Evolutionary conservation across 345 rosid species (phyloP), one percentile per base, ranked within the genome.

Genomic region (Bretschneidera sinensis): DNA sequence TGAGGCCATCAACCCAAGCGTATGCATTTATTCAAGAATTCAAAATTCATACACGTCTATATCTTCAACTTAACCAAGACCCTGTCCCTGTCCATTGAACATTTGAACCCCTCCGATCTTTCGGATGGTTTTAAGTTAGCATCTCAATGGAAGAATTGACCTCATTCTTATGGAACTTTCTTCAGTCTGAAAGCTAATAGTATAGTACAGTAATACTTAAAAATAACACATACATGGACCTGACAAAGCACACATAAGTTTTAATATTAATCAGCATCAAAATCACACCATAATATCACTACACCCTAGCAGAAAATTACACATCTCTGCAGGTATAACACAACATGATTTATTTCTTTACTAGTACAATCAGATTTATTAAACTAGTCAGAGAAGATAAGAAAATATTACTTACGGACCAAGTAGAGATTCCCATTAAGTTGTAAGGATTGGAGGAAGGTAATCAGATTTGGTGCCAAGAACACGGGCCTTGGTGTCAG

Each of bases 361-460:
- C 47, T 66, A 47, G 39, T 2, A 43, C 21, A 60, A 52, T 48
- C 49, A 34, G 23, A 39, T 11, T 39, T 5, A 45, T 39, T 6
- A 45, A 14, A 18, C 55, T n/a, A 39, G 48, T 20, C 2, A 4
- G 34, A 8, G 18, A 7, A 60, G 55, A 33, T 17, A 35, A 50
- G 39, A 24, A 50, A 49, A 54, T 70, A 67, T 61, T 77, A 74
- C 0, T 39, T 53, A 19, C 6, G 48, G 19, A 34, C 18, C 19
- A 22, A 24, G 15, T 7, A 28, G 21, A 24, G 61, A 14, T 24
- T 43, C 20, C 67, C 53, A 33, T 68, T 68, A 90, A 61, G 99
- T 91, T 17, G 97, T 91, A 33, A 94, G 92, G 78, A 91, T 91
- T 19, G 99, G 96, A 20, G 99, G 99, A 65, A 94, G 72, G 76